phyloP scores from a whole-genome alignment of 2,329 filamentous ascomycete genomes.

The Arthrinium phaeospermum region DNA sequence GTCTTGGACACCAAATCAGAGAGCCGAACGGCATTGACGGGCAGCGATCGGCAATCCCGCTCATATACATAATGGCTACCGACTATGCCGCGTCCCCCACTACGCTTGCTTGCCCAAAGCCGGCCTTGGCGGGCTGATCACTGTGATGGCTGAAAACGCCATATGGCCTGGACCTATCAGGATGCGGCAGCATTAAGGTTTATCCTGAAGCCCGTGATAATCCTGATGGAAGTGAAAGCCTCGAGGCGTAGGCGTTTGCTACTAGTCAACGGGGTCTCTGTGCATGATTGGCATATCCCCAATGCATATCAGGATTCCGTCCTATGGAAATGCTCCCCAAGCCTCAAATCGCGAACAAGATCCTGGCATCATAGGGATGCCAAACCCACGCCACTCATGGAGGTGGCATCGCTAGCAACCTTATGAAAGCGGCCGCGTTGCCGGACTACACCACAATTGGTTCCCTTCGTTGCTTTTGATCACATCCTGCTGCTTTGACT shows the following conservation, averaged over 20 bases:
- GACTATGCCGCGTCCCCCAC: slow-evolving; percentile 1
- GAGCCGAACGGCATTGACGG: not conserved
- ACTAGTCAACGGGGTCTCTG: not conserved
- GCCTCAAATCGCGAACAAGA: not conserved
- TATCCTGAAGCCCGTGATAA: slow-evolving; percentile 2
- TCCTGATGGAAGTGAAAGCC: slow-evolving; percentile 9
- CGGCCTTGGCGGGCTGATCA: not conserved
- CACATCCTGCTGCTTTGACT: not conserved
- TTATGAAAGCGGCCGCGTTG: not conserved
- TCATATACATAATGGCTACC: not conserved
- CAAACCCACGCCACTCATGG: not conserved
- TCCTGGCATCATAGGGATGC: not conserved
- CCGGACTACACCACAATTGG: slow-evolving; percentile 14
- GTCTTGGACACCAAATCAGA: not conserved
- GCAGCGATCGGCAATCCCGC: not conserved
- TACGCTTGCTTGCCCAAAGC: not conserved
- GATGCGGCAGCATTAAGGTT: slow-evolving; percentile 3
- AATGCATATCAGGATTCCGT: slow-evolving; percentile 15
- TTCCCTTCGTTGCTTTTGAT: slow-evolving; percentile 1
- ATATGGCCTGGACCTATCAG: not conserved
- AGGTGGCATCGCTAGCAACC: not conserved
- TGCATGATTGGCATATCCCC: slow-evolving; percentile 2
- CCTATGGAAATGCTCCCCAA: not conserved
- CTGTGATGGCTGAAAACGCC: not conserved
- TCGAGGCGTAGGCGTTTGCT: not conserved